Evolutionary conservation across 805 yeast genomes (phyloP), one percentile per base, ranked within the genome.

Genomic region (Zygoascus bituminiphila): DNA sequence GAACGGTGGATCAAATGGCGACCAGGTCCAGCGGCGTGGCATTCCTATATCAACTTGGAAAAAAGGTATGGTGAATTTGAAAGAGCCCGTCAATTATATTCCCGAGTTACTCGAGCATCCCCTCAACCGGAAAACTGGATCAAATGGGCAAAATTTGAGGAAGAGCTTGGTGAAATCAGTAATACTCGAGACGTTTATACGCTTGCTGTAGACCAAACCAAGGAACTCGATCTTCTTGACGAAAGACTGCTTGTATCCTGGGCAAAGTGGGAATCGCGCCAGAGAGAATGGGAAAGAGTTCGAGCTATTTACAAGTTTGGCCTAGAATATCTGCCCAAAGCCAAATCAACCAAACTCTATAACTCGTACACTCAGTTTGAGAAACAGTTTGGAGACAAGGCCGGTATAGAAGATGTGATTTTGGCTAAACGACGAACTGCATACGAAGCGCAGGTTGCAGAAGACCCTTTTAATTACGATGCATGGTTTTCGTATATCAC

Each of bases 1-100:
- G 79, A 81, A 50, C 72, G 83, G 49, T 91, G 98, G 98, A 67
- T 84, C 45, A 67, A 70, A 22, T 84, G 94, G 88, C 78, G 77
- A 52, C 96, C 96, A 0, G 58, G 56, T 12, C 58, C 58, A 15
- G 67, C 73, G 10, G 93, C 85, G 0, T 89, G 95, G 93, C 76
- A 73, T 45, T 77, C 89, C 2, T 89, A 76, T 58, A 68, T 87
- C 22, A 77, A 76, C 47, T 81, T 88, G 66, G 95, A 87, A 62
- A 74, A 69, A 45, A 68, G 96, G 45, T 81, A 84, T 57, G 73
- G 72, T 21, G 81, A 81, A 50, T 63, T 60, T 51, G 77, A 71
- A 10, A 77, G 79, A 40, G 86, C 74, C 2, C 64, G 96, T 51
- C 59, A 66, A 1, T 65, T 88, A 0, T 88, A 69, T 63, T 71